Evolutionary conservation across 306 rosid genomes (phyloP).

Genomic region (Medicago lupulina): DNA sequence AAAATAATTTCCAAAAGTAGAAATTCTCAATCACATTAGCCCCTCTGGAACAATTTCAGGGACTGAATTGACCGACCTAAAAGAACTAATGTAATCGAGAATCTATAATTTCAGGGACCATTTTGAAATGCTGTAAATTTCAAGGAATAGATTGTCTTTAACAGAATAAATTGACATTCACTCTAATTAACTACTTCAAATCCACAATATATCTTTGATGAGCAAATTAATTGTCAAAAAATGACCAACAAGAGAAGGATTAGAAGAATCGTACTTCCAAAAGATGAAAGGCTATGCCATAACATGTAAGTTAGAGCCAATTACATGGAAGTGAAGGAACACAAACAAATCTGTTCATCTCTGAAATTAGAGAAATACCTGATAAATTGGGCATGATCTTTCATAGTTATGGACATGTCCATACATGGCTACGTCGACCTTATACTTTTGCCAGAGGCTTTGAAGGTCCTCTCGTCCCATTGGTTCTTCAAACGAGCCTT

Average conservation of each 20-base stretch:
- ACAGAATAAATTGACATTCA: not conserved
- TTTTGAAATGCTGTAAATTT: not conserved
- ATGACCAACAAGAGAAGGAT: not conserved
- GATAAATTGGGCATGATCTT: conserved; percentile 90
- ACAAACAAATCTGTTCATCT: conserved; percentile 17
- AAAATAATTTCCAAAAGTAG: not conserved
- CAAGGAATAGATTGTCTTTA: no score
- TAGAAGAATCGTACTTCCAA: not conserved
- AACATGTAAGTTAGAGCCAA: not conserved
- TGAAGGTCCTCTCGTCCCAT: conserved; percentile 99
- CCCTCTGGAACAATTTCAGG: not conserved
- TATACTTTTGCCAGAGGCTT: conserved; percentile 90
- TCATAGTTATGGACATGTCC: conserved; percentile 97
- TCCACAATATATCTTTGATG: not conserved
- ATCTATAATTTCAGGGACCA: not conserved
- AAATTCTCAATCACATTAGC: not conserved
- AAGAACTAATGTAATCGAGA: not conserved
- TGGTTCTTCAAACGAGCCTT: conserved; percentile 95
- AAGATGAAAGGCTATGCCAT: conserved; percentile 13
- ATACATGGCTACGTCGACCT: conserved; percentile 88
- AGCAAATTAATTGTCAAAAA: conserved; percentile 7
- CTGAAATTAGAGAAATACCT: conserved; percentile 58
- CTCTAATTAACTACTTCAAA: conserved; percentile 9
- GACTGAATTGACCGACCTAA: not conserved
- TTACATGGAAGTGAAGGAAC: conserved; percentile 4